Evolutionary conservation across 139 green algal genomes (phyloP), one percentile per base, ranked within the genome.

Genomic region (Spirogloea muscicola): DNA sequence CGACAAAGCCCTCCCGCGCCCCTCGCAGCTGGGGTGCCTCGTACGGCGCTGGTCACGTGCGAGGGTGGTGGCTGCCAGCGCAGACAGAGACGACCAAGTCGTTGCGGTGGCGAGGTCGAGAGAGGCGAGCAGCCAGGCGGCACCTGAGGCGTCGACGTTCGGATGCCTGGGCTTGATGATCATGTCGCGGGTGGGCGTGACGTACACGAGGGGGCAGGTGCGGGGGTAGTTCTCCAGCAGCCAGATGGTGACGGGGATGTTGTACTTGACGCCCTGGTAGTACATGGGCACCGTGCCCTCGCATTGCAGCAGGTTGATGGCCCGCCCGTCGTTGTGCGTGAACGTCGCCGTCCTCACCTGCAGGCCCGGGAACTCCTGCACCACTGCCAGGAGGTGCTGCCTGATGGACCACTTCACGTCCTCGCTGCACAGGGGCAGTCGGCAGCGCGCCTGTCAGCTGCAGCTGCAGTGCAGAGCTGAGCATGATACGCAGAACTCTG

Each of bases 181-280:
- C 92, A 97, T 97, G 68, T 90, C 86, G 0, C 77, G 61, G 0
- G 90, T 96, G 21, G 92, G 92, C 5, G 77, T 84, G 25, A 97
- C 91, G 41, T 92, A 97, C 2, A 85, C 73, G 7, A 91, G 76
- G 1, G 92, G 92, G 0, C 88, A 10, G 1, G 68, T 39, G 27
- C 72, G 62, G 1, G 92, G 91, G 81, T 92, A 97, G 1, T 48
- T 52, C 73, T 95, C 91, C 1, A 85, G 68, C 27, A 97, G 83
- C 89, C 87, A 97, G 1, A 96, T 58, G 0, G 78, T 75, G 37
- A 96, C 76, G 0, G 92, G 92, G n/a, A 97, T 92, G 87, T 97
- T 96, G 86, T 97, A 97, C 66, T 92, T 93, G 39, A 76, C 72
- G 18, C 78, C 85, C 82, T 89, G 84, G 72, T 92, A 93, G 62